phyloP scores from a whole-genome alignment of 2,329 filamentous ascomycete genomes.

The Talaromyces sp. region DNA sequence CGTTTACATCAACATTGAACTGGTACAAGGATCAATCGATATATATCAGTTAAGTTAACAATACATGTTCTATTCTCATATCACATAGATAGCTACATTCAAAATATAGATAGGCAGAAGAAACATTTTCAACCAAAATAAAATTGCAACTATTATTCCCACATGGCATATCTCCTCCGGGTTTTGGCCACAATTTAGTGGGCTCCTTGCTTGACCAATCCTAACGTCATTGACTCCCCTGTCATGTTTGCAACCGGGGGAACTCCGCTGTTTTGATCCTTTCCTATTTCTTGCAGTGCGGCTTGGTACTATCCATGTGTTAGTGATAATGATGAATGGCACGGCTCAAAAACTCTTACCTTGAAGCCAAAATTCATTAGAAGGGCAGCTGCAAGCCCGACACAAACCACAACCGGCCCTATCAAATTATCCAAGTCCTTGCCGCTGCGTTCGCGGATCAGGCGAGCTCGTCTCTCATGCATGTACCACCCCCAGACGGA shows the following conservation, averaged over 20 bases:
- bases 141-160: no score
- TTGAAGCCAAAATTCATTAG: conserved; percentile 86
- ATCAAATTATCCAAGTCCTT: conserved; percentile 88
- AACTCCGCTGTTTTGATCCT: background rate
- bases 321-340: background rate
- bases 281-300: background rate
- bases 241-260: background rate
- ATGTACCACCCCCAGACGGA: conserved; percentile 84
- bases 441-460: conserved; percentile 81
- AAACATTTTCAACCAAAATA: no score
- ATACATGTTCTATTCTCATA: background rate
- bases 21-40: background rate
- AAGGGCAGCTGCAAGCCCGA: conserved; percentile 71
- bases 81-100: background rate
- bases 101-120: no score
- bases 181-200: background rate
- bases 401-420: conserved; percentile 77
- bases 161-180: no score
- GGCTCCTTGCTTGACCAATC: background rate
- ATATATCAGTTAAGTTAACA: background rate
- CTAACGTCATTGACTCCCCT: background rate
- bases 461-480: conserved; percentile 65
- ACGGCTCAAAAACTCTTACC: conserved; percentile 25
- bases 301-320: background rate
- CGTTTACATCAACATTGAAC: no score